Evolutionary conservation across 805 yeast species (phyloP).

Genomic region (Pichia gijzeniarum): DNA sequence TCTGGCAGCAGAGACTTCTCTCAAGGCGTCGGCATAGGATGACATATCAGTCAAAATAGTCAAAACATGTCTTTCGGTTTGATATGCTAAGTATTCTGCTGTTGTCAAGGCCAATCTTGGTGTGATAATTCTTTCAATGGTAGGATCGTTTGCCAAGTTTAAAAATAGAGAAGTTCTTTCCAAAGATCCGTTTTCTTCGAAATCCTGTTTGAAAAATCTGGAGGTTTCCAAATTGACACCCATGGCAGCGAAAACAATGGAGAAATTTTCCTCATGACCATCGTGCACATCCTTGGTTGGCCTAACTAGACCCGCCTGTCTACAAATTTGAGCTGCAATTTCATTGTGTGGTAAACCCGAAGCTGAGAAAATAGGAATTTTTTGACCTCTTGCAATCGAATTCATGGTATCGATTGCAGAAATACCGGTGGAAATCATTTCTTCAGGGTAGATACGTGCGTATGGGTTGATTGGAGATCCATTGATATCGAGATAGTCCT

Average conservation of each 20-base stretch:
- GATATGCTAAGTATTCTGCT: conserved; percentile 97
- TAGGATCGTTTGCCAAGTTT: conserved; percentile 98
- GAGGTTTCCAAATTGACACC: conserved; percentile 99
- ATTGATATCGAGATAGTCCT: conserved; percentile 95
- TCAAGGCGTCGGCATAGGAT: conserved; percentile 98
- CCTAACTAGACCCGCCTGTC: conserved; percentile 98
- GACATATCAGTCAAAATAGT: conserved; percentile 99
- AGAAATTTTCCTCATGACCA: conserved; percentile 99
- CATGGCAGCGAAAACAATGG: conserved; percentile 99
- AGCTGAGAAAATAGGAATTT: conserved; percentile 98
- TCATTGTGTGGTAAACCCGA: conserved; percentile 99
- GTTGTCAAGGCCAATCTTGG: conserved; percentile 98
- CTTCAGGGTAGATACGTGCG: conserved; percentile 98
- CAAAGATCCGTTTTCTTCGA: conserved; percentile 97
- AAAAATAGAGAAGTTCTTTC: conserved; percentile 96
- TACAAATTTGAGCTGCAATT: conserved; percentile 99
- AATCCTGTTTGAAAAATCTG: conserved; percentile 97
- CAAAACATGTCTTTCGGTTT: conserved; percentile 97
- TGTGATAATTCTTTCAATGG: conserved; percentile 98
- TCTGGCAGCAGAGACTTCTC: conserved; percentile 99
- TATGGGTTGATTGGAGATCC: conserved; percentile 98
- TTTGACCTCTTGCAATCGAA: conserved; percentile 99
- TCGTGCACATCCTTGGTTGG: conserved; percentile 99
- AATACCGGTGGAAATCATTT: conserved; percentile 98
- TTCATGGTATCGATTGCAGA: conserved; percentile 99